Base-by-base conservation (phyloP, 1,284 basidiomycete species). In the Ustilago esculenta region DNA sequence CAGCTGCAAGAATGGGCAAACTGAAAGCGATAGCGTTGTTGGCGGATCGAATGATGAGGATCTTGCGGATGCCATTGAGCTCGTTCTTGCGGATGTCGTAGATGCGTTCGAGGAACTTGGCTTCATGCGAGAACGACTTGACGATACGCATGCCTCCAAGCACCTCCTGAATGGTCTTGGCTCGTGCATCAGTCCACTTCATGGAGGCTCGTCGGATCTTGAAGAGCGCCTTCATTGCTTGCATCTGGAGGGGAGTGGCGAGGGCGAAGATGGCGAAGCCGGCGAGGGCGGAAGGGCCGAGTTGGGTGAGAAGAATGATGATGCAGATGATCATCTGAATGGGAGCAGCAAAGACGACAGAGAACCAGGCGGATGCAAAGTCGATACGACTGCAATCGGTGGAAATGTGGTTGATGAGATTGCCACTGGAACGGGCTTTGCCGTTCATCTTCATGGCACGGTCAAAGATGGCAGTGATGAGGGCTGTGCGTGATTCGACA, bases 351-450 rank as follows among this genome's bases (percentile, higher is more conserved):
- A 91, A 92, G 17, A 87, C 84, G 85, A 92, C 87, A 52, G 84
- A 84, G 66, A 92, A 91, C 84, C 90, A 94, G 4, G 90, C 90
- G 43, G 88, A 87, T 67, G 89, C 90, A 79, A 94, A 97, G 80
- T 96, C 93, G 79, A 97, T 92, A 32, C 94, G 87, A 15, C 89
- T 90, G 27, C 92, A 88, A 82, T 97, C 94, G 0, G 93, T 94
- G 5, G 91, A 93, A 70, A 97, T 94, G 83, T 94, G 92, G 77
- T 93, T 95, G 63, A 95, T 89, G 35, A 94, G 86, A 77, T 90
- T 90, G 33, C 92, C 92, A 20, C 89, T 89, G 3, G 89, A 88
- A n/a, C 94, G 87, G 9, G 92, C 88, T 46, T 92, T 90, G 18
- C 90, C 88, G 3, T 90, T 90, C 42, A 97, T 85, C 33, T 85